phyloP scores from a whole-genome alignment of 2,329 filamentous ascomycete species.

The Fusarium hainanense region DNA sequence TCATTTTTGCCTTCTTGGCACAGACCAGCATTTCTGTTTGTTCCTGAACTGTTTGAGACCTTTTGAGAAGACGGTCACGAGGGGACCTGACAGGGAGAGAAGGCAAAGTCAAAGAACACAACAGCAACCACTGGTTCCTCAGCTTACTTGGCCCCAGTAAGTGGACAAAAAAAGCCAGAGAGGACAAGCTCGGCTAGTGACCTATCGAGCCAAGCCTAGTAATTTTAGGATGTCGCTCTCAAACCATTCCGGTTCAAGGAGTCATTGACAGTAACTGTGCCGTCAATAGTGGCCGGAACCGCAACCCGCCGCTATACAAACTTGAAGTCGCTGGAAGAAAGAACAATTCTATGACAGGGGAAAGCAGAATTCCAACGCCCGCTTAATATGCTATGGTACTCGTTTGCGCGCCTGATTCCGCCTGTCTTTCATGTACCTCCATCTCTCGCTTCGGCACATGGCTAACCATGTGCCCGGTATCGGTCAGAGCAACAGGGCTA shows the following conservation, averaged over 20 bases:
- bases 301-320: slow-evolving; percentile 24
- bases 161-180: slow-evolving; percentile 19
- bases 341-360: slow-evolving; percentile 47
- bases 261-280: slow-evolving; percentile 27
- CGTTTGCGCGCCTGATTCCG: background rate
- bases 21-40: slow-evolving; percentile 13
- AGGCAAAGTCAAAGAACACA: slow-evolving; percentile 7
- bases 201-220: slow-evolving; percentile 24
- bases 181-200: slow-evolving; percentile 25
- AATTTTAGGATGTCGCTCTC: slow-evolving; percentile 3
- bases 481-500: slow-evolving; percentile 32
- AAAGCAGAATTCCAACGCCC: slow-evolving; percentile 16
- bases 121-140: slow-evolving; percentile 14
- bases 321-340: slow-evolving; percentile 41
- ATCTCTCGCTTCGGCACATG: slow-evolving; percentile 34
- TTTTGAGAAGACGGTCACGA: slow-evolving; percentile 27
- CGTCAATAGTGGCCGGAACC: slow-evolving; percentile 12
- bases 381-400: slow-evolving; percentile 29
- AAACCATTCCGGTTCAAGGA: slow-evolving; percentile 23
- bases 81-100: slow-evolving; percentile 13
- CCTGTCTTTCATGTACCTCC: slow-evolving; percentile 18
- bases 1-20: slow-evolving; percentile 21
- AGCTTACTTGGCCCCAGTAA: slow-evolving; percentile 19
- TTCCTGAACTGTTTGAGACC: slow-evolving; percentile 13
- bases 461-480: slow-evolving; percentile 42